A percentile compares a stretch with the other conserved stretches of the same genome.
phyloP scores from a whole-genome alignment of 1,284 basidiomycete genomes.

The Pascua sp. region DNA sequence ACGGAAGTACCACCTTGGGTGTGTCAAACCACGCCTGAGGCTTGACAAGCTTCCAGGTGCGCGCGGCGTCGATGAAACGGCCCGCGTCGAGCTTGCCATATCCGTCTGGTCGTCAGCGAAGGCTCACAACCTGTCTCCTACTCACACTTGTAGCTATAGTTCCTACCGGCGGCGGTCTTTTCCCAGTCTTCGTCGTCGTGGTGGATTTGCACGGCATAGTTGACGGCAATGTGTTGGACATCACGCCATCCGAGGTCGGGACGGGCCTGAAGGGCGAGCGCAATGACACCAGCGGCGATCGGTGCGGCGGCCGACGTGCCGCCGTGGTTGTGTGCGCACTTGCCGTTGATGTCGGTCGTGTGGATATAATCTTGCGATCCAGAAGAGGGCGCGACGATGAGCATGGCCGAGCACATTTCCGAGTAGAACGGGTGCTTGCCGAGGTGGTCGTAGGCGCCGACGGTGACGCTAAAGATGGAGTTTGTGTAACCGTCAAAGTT shows the following conservation, averaged over 20 bases:
- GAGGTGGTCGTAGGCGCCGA: constrained; percentile 87
- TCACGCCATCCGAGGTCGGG: constrained; percentile 97
- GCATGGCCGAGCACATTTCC: constrained; percentile 92
- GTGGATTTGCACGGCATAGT: constrained; percentile 76
- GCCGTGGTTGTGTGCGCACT: constrained; percentile 81
- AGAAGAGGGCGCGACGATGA: constrained; percentile 93
- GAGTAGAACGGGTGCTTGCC: constrained; percentile 96
- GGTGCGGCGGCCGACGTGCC: constrained; percentile 98
- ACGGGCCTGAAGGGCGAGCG: constrained; percentile 75
- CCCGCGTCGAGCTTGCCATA: constrained; percentile 87
- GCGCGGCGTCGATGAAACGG: constrained; percentile 74
- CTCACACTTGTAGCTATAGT: constrained; percentile 86
- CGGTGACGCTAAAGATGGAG: constrained; percentile 92
- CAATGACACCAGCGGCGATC: constrained; percentile 86
- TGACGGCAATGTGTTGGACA: constrained; percentile 84
- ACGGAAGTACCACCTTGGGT: constrained; percentile 62
- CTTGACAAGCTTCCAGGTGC: constrained; percentile 81
- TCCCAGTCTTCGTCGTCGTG: constrained; percentile 94
- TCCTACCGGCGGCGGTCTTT: constrained; percentile 68
- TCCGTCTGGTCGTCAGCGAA: constrained; percentile 56
- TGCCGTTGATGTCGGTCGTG: constrained; percentile 72
- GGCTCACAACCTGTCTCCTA: background rate
- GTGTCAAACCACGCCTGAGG: constrained; percentile 88
- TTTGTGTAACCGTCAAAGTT: constrained; percentile 99
- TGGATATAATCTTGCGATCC: constrained; percentile 91